Conservation (phyloP, 2,329 filamentous ascomycete genomes). For the Aspergillus neotritici region DNA sequence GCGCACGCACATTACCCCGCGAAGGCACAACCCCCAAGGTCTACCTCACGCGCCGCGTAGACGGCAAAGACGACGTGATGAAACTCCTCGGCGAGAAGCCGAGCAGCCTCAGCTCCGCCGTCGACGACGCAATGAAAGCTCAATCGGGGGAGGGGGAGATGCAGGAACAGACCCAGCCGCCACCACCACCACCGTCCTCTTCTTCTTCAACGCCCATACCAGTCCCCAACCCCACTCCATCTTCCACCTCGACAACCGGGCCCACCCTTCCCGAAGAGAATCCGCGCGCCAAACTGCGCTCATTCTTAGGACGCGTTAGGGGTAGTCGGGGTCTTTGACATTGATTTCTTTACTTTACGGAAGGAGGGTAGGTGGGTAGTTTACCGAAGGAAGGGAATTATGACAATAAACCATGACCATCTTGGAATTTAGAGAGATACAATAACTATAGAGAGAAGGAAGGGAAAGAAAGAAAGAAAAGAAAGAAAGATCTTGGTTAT, state of each 20-base stretch:
- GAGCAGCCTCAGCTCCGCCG: slow-evolving; percentile 9
- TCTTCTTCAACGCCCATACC: neutral
- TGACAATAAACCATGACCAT: neutral
- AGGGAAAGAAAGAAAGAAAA: slow-evolving; percentile 1
- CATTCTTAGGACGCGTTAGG: slow-evolving; percentile 18
- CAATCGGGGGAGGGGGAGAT: slow-evolving; percentile 14
- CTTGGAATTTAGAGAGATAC: neutral
- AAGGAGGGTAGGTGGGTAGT: neutral
- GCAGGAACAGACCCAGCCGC: no score
- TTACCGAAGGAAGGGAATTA: neutral
- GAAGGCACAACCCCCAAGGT: slow-evolving; percentile 49
- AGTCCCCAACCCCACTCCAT: neutral
- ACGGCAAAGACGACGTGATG: slow-evolving; percentile 36
- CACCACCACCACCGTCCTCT: neutral
- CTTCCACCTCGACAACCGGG: slow-evolving; percentile 1
- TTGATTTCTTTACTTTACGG: neutral
- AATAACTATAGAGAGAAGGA: neutral
- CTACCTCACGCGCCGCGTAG: slow-evolving; percentile 51
- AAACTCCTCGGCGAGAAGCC: slow-evolving; percentile 27
- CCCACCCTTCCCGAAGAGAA: slow-evolving; percentile 1
- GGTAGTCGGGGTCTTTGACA: slow-evolving; percentile 5
- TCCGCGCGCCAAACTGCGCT: slow-evolving; percentile 15
- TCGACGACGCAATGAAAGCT: slow-evolving; percentile 13
- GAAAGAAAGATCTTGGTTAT: neutral
- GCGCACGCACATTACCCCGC: slow-evolving; percentile 35